Base-by-base conservation (phyloP, 805 yeast species). In the Yamadazyma nakazawae region DNA sequence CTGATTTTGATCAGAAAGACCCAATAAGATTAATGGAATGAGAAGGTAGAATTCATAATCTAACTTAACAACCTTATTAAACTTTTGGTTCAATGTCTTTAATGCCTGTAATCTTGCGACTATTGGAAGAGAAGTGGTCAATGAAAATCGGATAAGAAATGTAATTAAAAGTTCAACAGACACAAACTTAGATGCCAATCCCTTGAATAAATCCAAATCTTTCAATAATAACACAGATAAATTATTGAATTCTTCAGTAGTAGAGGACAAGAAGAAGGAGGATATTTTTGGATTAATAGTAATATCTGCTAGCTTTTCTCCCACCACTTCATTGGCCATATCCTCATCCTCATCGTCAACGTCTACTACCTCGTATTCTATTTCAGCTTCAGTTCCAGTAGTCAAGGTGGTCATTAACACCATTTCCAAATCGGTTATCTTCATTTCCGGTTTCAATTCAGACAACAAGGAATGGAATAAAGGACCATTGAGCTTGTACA, bases 381-480 rank as follows among this genome's bases (percentile, higher is more conserved):
- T 59, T 28, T 60, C 68, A 10, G 66, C 57, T 19, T 64, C 68
- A 13, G 26, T 21, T 11, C 54, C 56, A 24, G 64, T 55, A 4
- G 9, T 10, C 43, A 89, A 64, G 0, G 91, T 82, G 1, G 85
- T 75, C 65, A 88, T 86, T 39, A 88, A 67, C 45, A 76, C 74
- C 73, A 89, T 78, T 67, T 72, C 77, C 54, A 72, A 64, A 19
- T 68, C 75, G 16, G 60, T 51, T 21, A 71, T 39, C 19, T 58
- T 55, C 39, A 59, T 47, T 18, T 49, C 50, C 11, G 54, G 43
- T 13, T 52, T 49, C 44, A 48, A 40, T 0, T 43, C 42, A 16
- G 52, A 50, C 52, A 70, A 60, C 5, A 46, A 35, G 25, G 54
- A 40, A 11, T 42, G 28, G 45, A 70, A 63, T 28, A 52, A 49